A percentile compares a stretch with the other conserved stretches of the same genome.
Evolutionary conservation across 2,329 filamentous ascomycete genomes (phyloP).

Genomic region (Penicillium janthinellum): DNA sequence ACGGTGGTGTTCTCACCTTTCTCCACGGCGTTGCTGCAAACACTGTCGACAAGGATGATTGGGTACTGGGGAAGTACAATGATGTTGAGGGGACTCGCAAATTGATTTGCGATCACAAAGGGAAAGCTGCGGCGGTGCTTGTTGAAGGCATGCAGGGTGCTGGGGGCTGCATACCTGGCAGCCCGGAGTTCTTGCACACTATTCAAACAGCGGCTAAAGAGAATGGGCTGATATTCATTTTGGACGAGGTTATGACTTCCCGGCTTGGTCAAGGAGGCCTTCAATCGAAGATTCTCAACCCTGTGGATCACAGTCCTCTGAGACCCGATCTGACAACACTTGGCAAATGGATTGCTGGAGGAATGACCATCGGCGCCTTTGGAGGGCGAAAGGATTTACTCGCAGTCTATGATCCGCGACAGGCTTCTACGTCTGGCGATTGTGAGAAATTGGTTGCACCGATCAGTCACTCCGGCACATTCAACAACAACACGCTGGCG

Average conservation of each 20-base stretch:
- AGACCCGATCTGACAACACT: slow-evolving; percentile 64
- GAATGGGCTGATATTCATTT: slow-evolving; percentile 61
- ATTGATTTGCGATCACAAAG: slow-evolving; percentile 41
- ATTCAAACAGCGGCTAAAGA: slow-evolving; percentile 53
- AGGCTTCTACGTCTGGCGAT: neutral
- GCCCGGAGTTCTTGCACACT: slow-evolving; percentile 53
- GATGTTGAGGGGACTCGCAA: slow-evolving; percentile 51
- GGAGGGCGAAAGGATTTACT: slow-evolving; percentile 61
- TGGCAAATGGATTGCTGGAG: slow-evolving; percentile 69
- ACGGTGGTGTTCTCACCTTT: slow-evolving; percentile 59
- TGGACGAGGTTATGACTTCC: slow-evolving; percentile 74
- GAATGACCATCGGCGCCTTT: slow-evolving; percentile 67
- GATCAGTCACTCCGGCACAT: slow-evolving; percentile 61
- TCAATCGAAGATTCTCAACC: neutral
- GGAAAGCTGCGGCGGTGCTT: slow-evolving; percentile 58
- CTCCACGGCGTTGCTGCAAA: slow-evolving; percentile 12
- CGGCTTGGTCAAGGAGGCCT: slow-evolving; percentile 45
- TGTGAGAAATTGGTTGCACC: slow-evolving; percentile 17
- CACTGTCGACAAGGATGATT: slow-evolving; percentile 54
- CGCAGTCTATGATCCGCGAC: slow-evolving; percentile 47
- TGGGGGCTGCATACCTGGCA: slow-evolving; percentile 59
- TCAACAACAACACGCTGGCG: slow-evolving; percentile 67
- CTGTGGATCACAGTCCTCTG: neutral
- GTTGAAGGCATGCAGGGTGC: slow-evolving; percentile 68
- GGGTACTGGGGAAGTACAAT: slow-evolving; percentile 65